Percentiles rank a stretch among this genome's conserved stretches.
These are phyloP conservation scores for Puccinia sorghi DNA, from an alignment of 1,284 basidiomycete genomes.

Conservation along the genomic window DNA sequence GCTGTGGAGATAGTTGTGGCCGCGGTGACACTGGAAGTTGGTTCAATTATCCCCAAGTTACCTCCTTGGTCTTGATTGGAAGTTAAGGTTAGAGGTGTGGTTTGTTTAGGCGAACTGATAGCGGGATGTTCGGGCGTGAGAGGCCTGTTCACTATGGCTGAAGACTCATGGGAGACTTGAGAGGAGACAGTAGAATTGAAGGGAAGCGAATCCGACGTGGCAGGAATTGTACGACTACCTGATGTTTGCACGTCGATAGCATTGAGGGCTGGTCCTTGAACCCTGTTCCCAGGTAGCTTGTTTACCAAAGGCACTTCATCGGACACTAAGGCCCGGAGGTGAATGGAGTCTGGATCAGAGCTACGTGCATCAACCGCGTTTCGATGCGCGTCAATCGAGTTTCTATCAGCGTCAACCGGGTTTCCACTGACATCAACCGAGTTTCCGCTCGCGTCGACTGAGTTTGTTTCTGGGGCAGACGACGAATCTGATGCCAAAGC, in stretches of 20 bases:
- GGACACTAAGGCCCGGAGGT: background rate
- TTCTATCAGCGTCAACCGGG: too few species aligned
- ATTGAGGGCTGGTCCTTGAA: background rate
- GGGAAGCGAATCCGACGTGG: background rate
- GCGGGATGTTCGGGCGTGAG: slow-evolving; percentile 3
- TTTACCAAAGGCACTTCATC: background rate
- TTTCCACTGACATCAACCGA: too few species aligned
- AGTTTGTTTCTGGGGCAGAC: slow-evolving; percentile 24
- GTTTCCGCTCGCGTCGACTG: too few species aligned
- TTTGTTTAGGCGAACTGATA: background rate
- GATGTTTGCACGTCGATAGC: background rate
- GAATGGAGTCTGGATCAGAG: slow-evolving; percentile 8
- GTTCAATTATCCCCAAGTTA: background rate
- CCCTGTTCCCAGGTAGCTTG: background rate
- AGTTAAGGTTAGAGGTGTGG: background rate
- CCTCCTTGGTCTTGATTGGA: background rate
- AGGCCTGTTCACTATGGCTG: background rate
- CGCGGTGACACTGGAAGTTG: background rate
- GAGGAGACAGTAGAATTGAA: background rate
- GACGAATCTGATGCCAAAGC: slow-evolving; percentile 4
- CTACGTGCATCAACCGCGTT: background rate
- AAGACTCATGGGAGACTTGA: background rate
- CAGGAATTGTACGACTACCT: background rate
- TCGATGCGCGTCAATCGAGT: too few species aligned
- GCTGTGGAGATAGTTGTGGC: background rate